phyloP scores from a whole-genome alignment of 225 moss, liverwort and hornwort genomes.

The Physcomitrium patens region DNA sequence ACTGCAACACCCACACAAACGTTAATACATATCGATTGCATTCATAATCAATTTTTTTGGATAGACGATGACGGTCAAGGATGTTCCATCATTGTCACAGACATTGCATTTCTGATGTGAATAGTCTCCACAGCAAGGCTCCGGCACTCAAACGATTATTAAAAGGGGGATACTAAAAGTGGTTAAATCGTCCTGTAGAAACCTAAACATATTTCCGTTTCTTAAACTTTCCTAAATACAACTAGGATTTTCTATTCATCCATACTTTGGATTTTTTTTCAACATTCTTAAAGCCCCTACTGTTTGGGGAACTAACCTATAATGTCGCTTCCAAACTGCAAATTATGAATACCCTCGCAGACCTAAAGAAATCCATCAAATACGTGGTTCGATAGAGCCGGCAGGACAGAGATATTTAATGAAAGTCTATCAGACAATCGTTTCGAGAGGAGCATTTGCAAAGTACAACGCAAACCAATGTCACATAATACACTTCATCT shows the following conservation, averaged over 20 bases:
- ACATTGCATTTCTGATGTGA: not conserved
- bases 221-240: constrained; percentile 2
- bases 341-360: not conserved
- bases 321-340: constrained; percentile 18
- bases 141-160: not conserved
- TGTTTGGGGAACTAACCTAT: constrained; percentile 6
- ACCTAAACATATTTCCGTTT: constrained; percentile 2
- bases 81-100: constrained; percentile 1
- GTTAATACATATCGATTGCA: constrained; percentile 21
- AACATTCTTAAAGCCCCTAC: constrained; percentile 6
- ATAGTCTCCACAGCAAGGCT: constrained; percentile 13
- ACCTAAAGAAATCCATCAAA: constrained; percentile 22
- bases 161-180: constrained; percentile 3
- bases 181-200: not conserved
- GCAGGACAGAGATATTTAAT: constrained; percentile 4
- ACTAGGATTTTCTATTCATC: constrained; percentile 11
- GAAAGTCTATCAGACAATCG: not conserved
- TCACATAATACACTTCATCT: constrained; percentile 1
- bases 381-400: not conserved
- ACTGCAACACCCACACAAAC: constrained; percentile 44
- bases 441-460: constrained; percentile 8
- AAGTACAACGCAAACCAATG: constrained; percentile 4
- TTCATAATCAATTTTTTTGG: constrained; percentile 17
- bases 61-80: not conserved
- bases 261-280: not conserved